Percentiles rank a stretch among this genome's conserved stretches.
phyloP scores from a whole-genome alignment of 306 rosid genomes.

The Begonia peltatifolia region DNA sequence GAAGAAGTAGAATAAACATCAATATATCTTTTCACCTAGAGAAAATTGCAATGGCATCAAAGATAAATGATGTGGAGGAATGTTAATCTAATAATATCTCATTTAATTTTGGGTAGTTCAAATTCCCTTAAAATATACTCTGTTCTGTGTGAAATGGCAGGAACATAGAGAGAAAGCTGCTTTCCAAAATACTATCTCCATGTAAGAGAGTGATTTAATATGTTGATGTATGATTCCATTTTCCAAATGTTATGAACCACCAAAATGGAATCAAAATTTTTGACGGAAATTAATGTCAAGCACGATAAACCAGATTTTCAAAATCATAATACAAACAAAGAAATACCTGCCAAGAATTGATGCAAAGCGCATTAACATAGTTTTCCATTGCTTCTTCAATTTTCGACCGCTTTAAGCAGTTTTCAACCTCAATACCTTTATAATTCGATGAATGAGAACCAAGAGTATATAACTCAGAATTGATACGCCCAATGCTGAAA shows the following conservation, averaged over 20 bases:
- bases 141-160: too few species aligned
- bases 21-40: conserved; percentile 79
- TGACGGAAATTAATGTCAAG: too few species aligned
- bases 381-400: conserved; percentile 55
- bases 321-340: neutral
- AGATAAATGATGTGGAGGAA: too few species aligned
- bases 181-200: too few species aligned
- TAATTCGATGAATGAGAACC: conserved; percentile 48
- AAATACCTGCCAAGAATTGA: conserved; percentile 90
- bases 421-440: conserved; percentile 19
- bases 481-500: conserved; percentile 73
- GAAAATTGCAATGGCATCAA: neutral
- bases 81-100: too few species aligned
- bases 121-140: too few species aligned
- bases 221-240: neutral
- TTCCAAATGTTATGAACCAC: neutral
- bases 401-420: conserved; percentile 25
- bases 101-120: too few species aligned
- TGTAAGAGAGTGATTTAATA: too few species aligned
- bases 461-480: conserved; percentile 70
- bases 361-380: conserved; percentile 67
- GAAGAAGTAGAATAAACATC: conserved; percentile 82
- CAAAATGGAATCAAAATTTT: too few species aligned
- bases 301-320: neutral
- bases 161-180: too few species aligned